Conservation (phyloP, 2,329 filamentous ascomycete genomes). For the Beauveria caledonica region DNA sequence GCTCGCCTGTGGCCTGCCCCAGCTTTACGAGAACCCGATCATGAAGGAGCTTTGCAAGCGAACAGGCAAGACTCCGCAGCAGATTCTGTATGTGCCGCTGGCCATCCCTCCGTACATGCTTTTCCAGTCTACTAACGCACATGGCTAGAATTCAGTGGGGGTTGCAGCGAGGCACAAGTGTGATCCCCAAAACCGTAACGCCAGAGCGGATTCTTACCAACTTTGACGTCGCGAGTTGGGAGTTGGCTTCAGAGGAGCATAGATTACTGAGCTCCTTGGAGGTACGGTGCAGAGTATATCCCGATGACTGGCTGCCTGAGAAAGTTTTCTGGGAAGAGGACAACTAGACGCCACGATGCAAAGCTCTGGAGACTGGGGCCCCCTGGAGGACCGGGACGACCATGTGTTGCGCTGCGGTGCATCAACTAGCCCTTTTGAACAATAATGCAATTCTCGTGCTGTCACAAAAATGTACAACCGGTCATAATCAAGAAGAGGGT, state of each 20-base stretch:
- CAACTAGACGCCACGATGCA: neutral
- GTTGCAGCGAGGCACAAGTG: slow-evolving; percentile 1
- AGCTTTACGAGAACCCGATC: neutral
- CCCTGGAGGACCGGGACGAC: too few species aligned
- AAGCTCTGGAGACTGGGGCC: too few species aligned
- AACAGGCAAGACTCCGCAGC: neutral
- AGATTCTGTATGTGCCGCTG: neutral
- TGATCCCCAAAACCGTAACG: neutral
- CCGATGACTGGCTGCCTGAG: neutral
- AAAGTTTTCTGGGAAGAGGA: slow-evolving; percentile 5
- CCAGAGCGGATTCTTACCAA: neutral
- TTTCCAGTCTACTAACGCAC: neutral
- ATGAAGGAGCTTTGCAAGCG: neutral
- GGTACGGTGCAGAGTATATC: neutral
- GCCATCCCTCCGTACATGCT: neutral
- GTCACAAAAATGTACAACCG: too few species aligned
- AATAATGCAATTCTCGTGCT: too few species aligned
- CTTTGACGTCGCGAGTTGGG: neutral
- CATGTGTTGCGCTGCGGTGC: too few species aligned
- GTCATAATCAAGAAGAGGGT: too few species aligned
- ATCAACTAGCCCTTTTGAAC: too few species aligned
- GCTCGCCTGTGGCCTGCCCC: neutral
- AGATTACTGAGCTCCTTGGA: neutral
- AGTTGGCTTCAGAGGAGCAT: neutral
- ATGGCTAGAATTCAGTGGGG: neutral